Evolutionary conservation across 352 stramenopile species (phyloP), one percentile per base, ranked within the genome.

Genomic region (Phytophthora pisi): DNA sequence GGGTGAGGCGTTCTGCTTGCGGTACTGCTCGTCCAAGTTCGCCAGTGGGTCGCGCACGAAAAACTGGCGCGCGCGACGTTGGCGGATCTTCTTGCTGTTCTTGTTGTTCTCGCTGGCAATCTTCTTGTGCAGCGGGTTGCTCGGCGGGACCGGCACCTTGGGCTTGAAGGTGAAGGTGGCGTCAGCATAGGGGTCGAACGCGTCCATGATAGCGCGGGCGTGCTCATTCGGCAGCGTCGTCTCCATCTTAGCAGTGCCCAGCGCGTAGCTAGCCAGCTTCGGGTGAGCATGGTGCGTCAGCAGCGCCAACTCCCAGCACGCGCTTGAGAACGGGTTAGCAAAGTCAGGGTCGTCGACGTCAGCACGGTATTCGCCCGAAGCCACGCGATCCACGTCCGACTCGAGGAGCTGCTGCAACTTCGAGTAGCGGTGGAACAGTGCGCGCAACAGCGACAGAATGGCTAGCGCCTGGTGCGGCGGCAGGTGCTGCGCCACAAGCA

Each of bases 341-440:
- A 98, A 97, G 77, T 99, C 96, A 18, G 97, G 97, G 75, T 99
- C 96, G 51, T 95, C 81, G 26, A 98, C 90, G 66, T 97, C 88
- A 16, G 86, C 88, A 51, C 88, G 82, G 81, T 98, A 98, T 61
- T 97, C 85, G 52, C 97, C 96, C 20, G 93, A 92, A 38, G 95
- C 90, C 34, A 98, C 93, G 47, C 97, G 90, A 78, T 99, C 97
- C 26, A 96, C 78, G 74, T 99, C 97, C 62, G 96, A 98, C 74
- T 99, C 96, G 0, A 99, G 82, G 42, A 99, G 81, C 71, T 98
- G 96, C 61, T 97, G 88, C 46, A 98, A 67, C 52, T 94, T 95
- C n/a, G 87, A 80, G 85, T 99, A 99, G 42, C 95, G 88, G 46
- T 97, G 86, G 34, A 98, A 82, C 16, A 99, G 71, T 30, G 81